A percentile compares a stretch with the other conserved stretches of the same genome.
These are phyloP conservation scores for Chaetomium strumarium DNA, from an alignment of 2,329 filamentous ascomycete genomes.

Conservation along the genomic window DNA sequence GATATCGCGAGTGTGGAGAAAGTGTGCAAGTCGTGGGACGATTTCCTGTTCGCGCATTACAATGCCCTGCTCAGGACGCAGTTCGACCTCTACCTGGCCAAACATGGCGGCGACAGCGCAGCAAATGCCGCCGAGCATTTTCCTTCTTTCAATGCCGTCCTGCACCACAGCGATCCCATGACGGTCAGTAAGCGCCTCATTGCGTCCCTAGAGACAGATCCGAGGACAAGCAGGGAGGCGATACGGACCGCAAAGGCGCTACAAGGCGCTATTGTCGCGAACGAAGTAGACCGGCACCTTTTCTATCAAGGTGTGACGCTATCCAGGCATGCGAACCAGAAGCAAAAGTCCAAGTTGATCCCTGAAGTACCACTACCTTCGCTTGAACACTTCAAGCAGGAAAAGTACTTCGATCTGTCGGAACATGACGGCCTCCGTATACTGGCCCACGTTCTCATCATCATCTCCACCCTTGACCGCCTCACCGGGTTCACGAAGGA, in stretches of 20 bases:
- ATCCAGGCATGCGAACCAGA: constrained; percentile 42
- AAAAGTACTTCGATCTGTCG: constrained; percentile 48
- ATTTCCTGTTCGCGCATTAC: constrained; percentile 80
- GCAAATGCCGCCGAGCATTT: constrained; percentile 53
- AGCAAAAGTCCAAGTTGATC: constrained; percentile 38
- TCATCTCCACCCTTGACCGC: constrained; percentile 62
- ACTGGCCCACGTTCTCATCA: constrained; percentile 58
- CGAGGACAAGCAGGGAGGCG: constrained; percentile 52
- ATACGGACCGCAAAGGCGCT: constrained; percentile 43
- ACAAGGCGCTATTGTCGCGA: constrained; percentile 67
- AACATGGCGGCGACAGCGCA: constrained; percentile 47
- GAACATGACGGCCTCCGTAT: constrained; percentile 63
- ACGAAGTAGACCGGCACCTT: constrained; percentile 52
- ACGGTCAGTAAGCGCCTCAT: constrained; percentile 55
- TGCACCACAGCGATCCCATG: constrained; percentile 52
- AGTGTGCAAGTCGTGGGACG: constrained; percentile 76
- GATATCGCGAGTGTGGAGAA: constrained; percentile 72
- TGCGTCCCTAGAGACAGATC: constrained; percentile 51
- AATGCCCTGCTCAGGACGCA: constrained; percentile 77
- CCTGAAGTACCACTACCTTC: constrained; percentile 34
- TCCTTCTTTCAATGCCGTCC: constrained; percentile 57
- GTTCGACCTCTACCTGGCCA: constrained; percentile 66
- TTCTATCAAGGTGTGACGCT: constrained; percentile 53
- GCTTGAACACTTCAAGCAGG: constrained; percentile 33
- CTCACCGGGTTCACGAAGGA: constrained; percentile 32